These are phyloP conservation scores for Metschnikowia peoriensis DNA, from an alignment of 805 yeast species.

Conservation along the genomic window DNA sequence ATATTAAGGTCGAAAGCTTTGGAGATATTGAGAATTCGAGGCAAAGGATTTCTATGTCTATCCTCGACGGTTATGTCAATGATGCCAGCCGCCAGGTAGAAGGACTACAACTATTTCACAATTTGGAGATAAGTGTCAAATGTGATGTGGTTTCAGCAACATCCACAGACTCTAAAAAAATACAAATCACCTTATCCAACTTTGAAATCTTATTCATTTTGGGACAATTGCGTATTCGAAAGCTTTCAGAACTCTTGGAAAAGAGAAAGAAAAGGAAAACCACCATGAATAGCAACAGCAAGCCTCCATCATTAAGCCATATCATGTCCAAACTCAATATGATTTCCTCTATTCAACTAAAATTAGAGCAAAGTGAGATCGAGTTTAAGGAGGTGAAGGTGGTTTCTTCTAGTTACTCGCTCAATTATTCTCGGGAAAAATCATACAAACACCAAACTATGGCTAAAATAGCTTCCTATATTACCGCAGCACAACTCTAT, in stretches of 20 bases:
- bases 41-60: conserved; percentile 6
- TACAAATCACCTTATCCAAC: conserved; percentile 6
- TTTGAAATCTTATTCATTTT: conserved; percentile 9
- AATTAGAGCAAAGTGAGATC: conserved; percentile 18
- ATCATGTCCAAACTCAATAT: conserved; percentile 9
- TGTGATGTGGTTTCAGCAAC: conserved; percentile 8
- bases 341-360: conserved; percentile 14
- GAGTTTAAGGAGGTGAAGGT: conserved; percentile 11
- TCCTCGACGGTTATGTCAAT: conserved; percentile 14
- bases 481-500: conserved; percentile 28
- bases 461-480: conserved; percentile 19
- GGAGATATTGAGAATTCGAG: conserved; percentile 1
- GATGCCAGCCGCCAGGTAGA: conserved; percentile 1
- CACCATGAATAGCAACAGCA: background rate
- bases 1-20: conserved; percentile 14
- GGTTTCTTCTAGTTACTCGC: conserved; percentile 16
- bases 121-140: conserved; percentile 12
- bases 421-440: conserved; percentile 11
- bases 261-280: background rate
- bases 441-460: conserved; percentile 14
- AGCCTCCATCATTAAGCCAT: conserved; percentile 1
- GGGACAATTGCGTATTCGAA: conserved; percentile 10
- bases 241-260: conserved; percentile 8
- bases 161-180: background rate
- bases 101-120: conserved; percentile 13